Base-by-base conservation (phyloP, 1,284 basidiomycete species). In the Xanthoconium separans region DNA sequence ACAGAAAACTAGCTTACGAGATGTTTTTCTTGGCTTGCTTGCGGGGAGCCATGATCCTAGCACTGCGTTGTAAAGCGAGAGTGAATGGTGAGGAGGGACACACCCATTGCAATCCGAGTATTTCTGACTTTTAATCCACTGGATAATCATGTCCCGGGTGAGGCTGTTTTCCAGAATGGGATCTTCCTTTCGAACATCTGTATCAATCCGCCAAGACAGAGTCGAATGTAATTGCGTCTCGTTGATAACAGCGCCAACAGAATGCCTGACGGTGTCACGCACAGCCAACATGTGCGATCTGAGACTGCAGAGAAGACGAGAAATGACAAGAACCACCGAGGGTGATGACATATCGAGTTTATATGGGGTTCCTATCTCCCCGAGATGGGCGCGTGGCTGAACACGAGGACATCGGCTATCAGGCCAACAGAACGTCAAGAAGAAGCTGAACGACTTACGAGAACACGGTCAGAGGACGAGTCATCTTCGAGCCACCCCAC, bases 151-250 rank as follows among this genome's bases (percentile, higher is more conserved):
- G 10, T 53, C 41, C 20, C 52, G 50, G 11, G 9, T 31, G 11
- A n/a, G 30, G 10, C 31, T 7, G 6, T 12, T 31, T 30, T 36
- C 41, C 15, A 10, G 11, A 34, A 20, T 10, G 4, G 34, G 29
- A 9, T 13, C n/a, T 55, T 48, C 34, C 13, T 31, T 8, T 9
- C 8, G 44, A 15, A 18, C 1, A 12, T 39, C 40, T 3, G 44
- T 55, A 30, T 54, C 53, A 15, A 55, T 47, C 30, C 53, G 31
- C 53, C 53, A 54, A 31, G 44, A 43, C 8, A 54, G 44, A 20
- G 44, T 3, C 16, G 31, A 31, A 47, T 24, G 10, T 0, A 18
- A 42, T 42, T 6, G 44, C 4, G 33, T 47, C 22, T 6, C 29
- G 15, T 11, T 30, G 20, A 47, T 15, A 20, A 56, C 33, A 7